A percentile compares a stretch with the other conserved stretches of the same genome.
phyloP scores from a whole-genome alignment of 805 yeast species.

The Yarrowia sp. region DNA sequence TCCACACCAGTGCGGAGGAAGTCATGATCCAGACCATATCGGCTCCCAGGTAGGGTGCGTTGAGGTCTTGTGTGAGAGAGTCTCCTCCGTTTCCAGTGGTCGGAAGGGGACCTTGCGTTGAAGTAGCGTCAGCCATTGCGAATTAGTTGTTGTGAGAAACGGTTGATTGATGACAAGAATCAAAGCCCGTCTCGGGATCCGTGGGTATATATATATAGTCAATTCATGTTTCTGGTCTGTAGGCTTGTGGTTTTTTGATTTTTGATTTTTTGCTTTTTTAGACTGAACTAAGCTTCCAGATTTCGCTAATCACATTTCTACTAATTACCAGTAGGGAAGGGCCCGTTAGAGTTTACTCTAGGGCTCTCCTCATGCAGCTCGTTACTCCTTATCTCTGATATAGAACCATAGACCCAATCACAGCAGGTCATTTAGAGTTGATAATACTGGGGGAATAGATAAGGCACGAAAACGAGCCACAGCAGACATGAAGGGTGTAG shows the following conservation, averaged over 20 bases:
- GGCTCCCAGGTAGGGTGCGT: constrained; percentile 63
- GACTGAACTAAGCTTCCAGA: neutral
- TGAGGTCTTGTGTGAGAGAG: constrained; percentile 67
- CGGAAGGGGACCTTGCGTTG: constrained; percentile 24
- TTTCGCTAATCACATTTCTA: constrained; percentile 7
- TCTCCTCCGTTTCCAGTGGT: constrained; percentile 66
- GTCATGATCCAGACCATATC: constrained; percentile 72
- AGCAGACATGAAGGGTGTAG: neutral
- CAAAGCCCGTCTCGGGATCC: neutral
- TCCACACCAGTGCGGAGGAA: constrained; percentile 48
- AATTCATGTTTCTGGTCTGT: neutral
- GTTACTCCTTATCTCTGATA: constrained; percentile 23
- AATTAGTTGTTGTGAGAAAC: neutral
- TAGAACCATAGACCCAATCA: constrained; percentile 12
- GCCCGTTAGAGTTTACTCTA: neutral
- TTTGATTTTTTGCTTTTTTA: neutral
- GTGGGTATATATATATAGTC: neutral
- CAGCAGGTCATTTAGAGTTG: neutral
- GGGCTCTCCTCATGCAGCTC: neutral
- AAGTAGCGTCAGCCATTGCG: constrained; percentile 21
- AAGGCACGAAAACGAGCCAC: constrained; percentile 22
- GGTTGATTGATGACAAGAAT: neutral
- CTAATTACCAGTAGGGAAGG: neutral
- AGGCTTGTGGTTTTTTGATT: neutral
- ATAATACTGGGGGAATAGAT: constrained; percentile 4